These are phyloP conservation scores for Pleurotus sapidus DNA, from an alignment of 768 basidiomycete species.

Conservation along the genomic window DNA sequence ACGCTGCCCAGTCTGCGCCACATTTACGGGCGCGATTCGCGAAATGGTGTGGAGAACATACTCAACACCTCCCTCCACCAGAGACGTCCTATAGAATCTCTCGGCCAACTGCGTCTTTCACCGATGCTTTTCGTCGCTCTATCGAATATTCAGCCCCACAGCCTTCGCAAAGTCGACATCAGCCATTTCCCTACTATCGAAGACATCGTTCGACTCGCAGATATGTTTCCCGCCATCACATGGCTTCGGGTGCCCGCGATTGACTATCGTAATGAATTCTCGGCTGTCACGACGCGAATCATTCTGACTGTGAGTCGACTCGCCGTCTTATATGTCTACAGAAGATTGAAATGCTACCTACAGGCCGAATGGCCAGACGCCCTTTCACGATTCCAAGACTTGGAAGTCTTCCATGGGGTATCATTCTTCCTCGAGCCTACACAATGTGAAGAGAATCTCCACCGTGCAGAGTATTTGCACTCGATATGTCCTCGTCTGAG, in stretches of 20 bases:
- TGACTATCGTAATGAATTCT: conserved; percentile 3
- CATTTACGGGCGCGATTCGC: background rate
- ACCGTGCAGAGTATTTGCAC: background rate
- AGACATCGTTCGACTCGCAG: background rate
- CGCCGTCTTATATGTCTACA: too few species aligned
- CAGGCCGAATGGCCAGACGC: conserved; percentile 5
- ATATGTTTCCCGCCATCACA: conserved; percentile 1
- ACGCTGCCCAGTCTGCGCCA: background rate
- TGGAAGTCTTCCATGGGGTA: conserved; percentile 6
- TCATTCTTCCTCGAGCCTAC: conserved; percentile 2
- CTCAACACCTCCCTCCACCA: background rate
- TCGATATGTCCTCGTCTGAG: background rate
- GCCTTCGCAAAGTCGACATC: background rate
- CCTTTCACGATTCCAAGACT: background rate
- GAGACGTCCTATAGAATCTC: background rate
- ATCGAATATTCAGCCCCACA: background rate
- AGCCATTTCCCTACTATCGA: conserved; percentile 4
- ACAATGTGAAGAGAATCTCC: conserved; percentile 2
- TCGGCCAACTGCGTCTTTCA: background rate
- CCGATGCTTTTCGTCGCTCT: background rate
- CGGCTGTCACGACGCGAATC: background rate
- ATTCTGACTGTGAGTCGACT: background rate
- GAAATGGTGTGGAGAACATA: background rate
- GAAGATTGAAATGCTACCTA: too few species aligned
- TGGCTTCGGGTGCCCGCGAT: conserved; percentile 2